Conservation (phyloP, 208 protist species). For the Leishmania aethiopica region DNA sequence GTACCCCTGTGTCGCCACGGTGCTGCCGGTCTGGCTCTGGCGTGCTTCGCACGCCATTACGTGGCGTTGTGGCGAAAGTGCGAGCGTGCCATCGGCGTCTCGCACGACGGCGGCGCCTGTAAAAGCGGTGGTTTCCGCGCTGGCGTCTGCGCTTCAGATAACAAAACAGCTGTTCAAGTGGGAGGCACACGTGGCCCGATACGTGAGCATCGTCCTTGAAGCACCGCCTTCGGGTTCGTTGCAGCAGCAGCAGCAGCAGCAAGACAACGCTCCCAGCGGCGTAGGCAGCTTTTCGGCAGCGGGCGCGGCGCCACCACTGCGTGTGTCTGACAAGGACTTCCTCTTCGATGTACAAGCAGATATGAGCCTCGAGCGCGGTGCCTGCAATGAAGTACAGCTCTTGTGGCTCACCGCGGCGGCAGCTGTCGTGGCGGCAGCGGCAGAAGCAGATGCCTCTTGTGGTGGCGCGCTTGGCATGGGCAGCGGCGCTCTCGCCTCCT, state of each 20-base stretch:
- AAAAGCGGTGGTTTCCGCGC: not conserved
- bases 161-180: constrained; percentile 25
- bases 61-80: not conserved
- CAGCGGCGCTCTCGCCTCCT: not conserved
- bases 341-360: constrained; percentile 9
- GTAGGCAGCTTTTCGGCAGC: not conserved
- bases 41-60: constrained; percentile 3
- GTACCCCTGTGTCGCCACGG: constrained; percentile 4
- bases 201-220: constrained; percentile 11
- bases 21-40: constrained; percentile 20
- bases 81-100: not conserved
- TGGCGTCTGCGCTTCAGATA: constrained; percentile 1
- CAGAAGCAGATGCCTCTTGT: not conserved
- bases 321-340: not conserved
- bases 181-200: constrained; percentile 23
- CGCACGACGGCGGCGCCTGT: constrained; percentile 1
- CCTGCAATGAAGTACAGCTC: constrained; percentile 22
- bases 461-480: not conserved
- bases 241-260: not conserved
- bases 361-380: constrained; percentile 13
- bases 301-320: not conserved
- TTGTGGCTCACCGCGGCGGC: constrained; percentile 19
- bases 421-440: not conserved
- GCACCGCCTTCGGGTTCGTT: not conserved
- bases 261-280: not conserved